Evolutionary conservation across 768 basidiomycete genomes (phyloP), one percentile per base, ranked within the genome.

Genomic region (Lentinula boryana): DNA sequence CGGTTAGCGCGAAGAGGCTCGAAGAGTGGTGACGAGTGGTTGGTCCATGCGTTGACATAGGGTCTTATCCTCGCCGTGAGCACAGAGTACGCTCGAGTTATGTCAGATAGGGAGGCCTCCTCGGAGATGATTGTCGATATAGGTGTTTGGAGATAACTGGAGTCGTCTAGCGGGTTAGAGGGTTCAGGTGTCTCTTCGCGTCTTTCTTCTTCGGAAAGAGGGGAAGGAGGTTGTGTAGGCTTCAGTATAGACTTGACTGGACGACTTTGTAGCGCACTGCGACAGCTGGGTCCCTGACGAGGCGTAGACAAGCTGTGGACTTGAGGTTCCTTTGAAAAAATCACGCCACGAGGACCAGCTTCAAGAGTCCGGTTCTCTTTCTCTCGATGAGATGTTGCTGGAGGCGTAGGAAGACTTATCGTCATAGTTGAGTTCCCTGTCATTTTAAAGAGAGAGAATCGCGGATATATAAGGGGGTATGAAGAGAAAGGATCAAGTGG

Each of bases 131-230:
- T 86, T 53, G 76, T 80, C 2, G 79, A 70, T 2, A 93, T 80
- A 2, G 91, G 86, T 31, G 79, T 75, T n/a, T 78, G 78, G 33
- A 93, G 81, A 68, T 91, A 93, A 18, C 72, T 70, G 12, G 85
- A 72, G 66, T 91, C 78, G 6, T 76, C 77, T 16, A 91, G 77
- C 10, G 89, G 88, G 66, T 86, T 83, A 2, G 74, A 72, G 2
- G 92, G 91, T 66, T 91, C 91, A n/a, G 91, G 92, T 0, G 91
- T 93, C 13, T 77, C 71, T 60, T 90, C 85, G 60, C 90, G 82
- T 56, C 74, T 70, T 27, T 71, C 73, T n/a, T 69, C 71, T 53
- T 79, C 75, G n/a, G 82, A 76, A 3, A 77, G 67, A 1, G 78
- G 70, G 21, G 80, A 72, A 21, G 70, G 61, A 8, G 66, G 63